Evolutionary conservation across 257 asterid species (phyloP).

Genomic region (Apocynum venetum): DNA sequence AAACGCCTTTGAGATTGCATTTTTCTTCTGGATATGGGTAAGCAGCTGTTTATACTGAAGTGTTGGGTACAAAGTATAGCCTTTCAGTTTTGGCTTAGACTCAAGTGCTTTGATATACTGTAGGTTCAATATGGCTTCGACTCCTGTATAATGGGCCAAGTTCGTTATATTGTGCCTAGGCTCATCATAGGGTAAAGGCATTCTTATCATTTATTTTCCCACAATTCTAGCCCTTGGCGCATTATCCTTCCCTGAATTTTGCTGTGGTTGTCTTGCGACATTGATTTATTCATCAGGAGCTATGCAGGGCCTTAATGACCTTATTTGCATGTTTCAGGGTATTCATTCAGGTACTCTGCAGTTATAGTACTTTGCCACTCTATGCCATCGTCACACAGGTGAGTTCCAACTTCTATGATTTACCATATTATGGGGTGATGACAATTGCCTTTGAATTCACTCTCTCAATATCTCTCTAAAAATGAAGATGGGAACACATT

Average conservation of each 20-base stretch:
- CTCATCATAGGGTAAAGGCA: slow-evolving; percentile 73
- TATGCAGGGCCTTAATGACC: slow-evolving; percentile 8
- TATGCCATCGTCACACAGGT: slow-evolving; percentile 98
- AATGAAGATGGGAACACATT: slow-evolving; percentile 86
- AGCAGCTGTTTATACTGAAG: slow-evolving; percentile 5
- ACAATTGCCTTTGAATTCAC: background rate
- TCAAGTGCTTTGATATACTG: background rate
- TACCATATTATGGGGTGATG: background rate
- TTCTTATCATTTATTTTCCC: background rate
- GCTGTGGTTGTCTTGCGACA: background rate
- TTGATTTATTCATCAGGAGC: background rate
- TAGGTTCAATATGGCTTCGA: slow-evolving; percentile 85
- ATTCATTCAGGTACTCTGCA: slow-evolving; percentile 81
- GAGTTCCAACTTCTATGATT: slow-evolving; percentile 4
- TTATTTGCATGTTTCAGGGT: slow-evolving; percentile 41
- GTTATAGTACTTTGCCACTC: slow-evolving; percentile 91
- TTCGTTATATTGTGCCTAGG: slow-evolving; percentile 67
- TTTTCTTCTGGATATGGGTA: slow-evolving; percentile 99
- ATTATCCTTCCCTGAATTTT: background rate
- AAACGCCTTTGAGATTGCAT: slow-evolving; percentile 96
- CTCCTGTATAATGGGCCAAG: slow-evolving; percentile 97
- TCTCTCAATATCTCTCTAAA: background rate
- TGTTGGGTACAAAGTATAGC: background rate
- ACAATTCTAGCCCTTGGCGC: background rate
- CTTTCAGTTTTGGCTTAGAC: background rate